Conservation (phyloP, 805 yeast genomes). For the Starmerella apicola region DNA sequence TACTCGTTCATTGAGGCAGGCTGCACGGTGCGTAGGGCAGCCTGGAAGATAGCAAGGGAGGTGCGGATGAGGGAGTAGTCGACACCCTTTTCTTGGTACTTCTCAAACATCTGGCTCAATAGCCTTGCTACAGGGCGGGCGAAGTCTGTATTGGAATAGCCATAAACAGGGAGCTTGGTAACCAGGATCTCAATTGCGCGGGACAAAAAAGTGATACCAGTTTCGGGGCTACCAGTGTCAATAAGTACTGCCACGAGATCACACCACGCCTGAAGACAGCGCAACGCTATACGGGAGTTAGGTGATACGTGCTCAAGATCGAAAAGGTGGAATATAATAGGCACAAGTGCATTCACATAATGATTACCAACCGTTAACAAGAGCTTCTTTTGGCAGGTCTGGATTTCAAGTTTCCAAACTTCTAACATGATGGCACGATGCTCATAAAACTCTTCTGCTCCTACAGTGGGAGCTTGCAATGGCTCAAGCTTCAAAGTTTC, state of each 20-base stretch:
- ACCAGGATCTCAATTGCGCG: conserved; percentile 65
- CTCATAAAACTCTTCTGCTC: conserved; percentile 35
- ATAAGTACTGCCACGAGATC: conserved; percentile 63
- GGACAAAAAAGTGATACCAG: conserved; percentile 55
- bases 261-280: conserved; percentile 71
- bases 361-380: conserved; percentile 40
- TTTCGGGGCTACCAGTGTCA: conserved; percentile 21
- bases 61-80: conserved; percentile 25
- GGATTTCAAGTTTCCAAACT: conserved; percentile 62
- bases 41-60: conserved; percentile 57
- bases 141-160: conserved; percentile 50
- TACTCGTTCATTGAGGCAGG: conserved; percentile 55
- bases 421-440: conserved; percentile 52
- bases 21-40: conserved; percentile 61
- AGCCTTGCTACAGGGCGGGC: conserved; percentile 69
- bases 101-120: conserved; percentile 55
- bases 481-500: conserved; percentile 34
- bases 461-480: not conserved
- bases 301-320: conserved; percentile 33
- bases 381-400: conserved; percentile 36
- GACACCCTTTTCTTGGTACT: conserved; percentile 34
- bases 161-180: conserved; percentile 65
- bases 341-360: conserved; percentile 40
- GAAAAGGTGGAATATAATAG: conserved; percentile 20
- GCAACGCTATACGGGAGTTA: conserved; percentile 38